Evolutionary conservation across 192 early-diverging fungal genomes (phyloP).

Genomic region (Gamsiella multidivaricata): DNA sequence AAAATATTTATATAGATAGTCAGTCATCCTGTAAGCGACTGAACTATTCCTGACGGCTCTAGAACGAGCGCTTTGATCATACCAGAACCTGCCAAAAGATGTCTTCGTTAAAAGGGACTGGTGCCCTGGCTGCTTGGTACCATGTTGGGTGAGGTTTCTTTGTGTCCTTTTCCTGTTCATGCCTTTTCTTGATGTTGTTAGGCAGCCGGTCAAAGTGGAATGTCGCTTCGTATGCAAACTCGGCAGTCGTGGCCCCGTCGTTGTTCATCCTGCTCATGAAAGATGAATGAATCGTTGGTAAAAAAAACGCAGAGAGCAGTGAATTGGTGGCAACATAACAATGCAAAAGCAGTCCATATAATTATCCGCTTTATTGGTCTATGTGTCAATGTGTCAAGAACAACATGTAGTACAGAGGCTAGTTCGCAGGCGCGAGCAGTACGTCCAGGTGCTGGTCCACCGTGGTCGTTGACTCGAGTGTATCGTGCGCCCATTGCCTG

Average conservation of each 20-base stretch:
- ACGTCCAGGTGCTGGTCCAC: conserved; percentile 44
- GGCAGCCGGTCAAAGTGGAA: conserved; percentile 36
- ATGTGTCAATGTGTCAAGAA: not conserved
- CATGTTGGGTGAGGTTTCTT: conserved; percentile 17
- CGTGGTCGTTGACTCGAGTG: conserved; percentile 36
- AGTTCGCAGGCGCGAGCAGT: conserved; percentile 38
- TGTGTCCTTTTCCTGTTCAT: not conserved
- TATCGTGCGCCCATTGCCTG: conserved; percentile 61
- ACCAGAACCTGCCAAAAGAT: conserved; percentile 64
- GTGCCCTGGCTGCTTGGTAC: conserved; percentile 54
- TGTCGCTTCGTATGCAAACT: conserved; percentile 24
- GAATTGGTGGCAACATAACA: not conserved
- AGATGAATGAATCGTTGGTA: not conserved
- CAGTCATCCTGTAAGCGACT: not conserved
- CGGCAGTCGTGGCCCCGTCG: conserved; percentile 2
- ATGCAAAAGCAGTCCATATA: no score
- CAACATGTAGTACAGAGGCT: not conserved
- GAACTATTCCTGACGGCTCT: not conserved
- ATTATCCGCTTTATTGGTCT: not conserved
- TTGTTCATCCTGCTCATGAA: conserved; percentile 11
- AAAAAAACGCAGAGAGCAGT: not conserved
- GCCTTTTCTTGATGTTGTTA: conserved; percentile 2
- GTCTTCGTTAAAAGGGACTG: conserved; percentile 50
- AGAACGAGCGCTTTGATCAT: not conserved
- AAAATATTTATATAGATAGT: not conserved